phyloP scores from a whole-genome alignment of 2,329 filamentous ascomycete species.

The Penicillium sp. region DNA sequence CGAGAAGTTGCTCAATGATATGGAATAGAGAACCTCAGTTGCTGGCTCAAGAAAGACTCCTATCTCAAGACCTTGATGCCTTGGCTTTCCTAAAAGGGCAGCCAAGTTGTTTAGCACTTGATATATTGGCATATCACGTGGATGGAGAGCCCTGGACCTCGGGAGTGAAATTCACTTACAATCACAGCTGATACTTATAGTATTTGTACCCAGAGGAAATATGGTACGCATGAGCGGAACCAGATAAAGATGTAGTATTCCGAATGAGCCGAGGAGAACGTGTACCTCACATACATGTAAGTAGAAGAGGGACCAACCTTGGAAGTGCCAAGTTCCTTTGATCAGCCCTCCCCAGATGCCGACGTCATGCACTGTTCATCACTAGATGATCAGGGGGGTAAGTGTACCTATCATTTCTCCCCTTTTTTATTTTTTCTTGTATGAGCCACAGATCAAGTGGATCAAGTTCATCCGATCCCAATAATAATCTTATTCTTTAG shows the following conservation, averaged over 20 bases:
- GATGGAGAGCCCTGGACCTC: not conserved
- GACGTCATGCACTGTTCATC: conserved; percentile 24
- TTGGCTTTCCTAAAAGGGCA: too few relatives aligned
- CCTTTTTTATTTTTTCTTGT: not conserved
- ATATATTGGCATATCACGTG: too few relatives aligned
- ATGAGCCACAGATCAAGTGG: conserved; percentile 22
- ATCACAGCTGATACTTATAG: not conserved
- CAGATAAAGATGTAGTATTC: not conserved
- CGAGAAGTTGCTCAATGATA: too few relatives aligned
- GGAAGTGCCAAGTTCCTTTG: not conserved
- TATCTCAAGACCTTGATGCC: too few relatives aligned
- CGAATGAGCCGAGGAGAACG: not conserved
- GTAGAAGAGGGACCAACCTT: not conserved
- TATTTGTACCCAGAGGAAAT: too few relatives aligned
- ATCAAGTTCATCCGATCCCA: conserved; percentile 1
- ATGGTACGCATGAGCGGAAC: not conserved
- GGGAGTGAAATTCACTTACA: not conserved
- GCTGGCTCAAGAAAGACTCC: too few relatives aligned
- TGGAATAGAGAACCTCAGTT: too few relatives aligned
- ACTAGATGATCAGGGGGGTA: conserved; percentile 16
- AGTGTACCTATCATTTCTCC: not conserved
- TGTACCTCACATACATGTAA: too few relatives aligned
- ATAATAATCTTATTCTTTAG: not conserved
- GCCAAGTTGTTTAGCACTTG: too few relatives aligned
- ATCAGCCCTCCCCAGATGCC: conserved; percentile 1